Conservation (phyloP, 2,329 filamentous ascomycete species). For the Hypoxylon sp. region DNA sequence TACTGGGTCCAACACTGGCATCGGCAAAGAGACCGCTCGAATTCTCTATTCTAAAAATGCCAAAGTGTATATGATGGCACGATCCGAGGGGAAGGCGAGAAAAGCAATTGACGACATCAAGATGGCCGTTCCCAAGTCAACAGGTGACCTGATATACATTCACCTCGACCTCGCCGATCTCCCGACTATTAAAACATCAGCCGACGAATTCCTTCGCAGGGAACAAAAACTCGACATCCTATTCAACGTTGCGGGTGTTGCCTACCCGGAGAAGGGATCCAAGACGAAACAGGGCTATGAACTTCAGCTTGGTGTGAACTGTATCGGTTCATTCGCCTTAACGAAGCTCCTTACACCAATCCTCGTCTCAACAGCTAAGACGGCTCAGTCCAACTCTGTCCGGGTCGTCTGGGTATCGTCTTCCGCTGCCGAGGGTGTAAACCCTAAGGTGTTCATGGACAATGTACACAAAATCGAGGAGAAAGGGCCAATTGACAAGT, state of each 20-base stretch:
- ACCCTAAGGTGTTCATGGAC: constrained; percentile 37
- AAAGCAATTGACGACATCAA: constrained; percentile 59
- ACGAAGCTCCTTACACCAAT: constrained; percentile 32
- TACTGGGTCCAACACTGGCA: constrained; percentile 53
- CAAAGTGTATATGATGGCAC: constrained; percentile 62
- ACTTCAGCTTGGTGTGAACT: constrained; percentile 38
- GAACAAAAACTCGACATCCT: constrained; percentile 59
- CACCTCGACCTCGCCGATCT: constrained; percentile 58
- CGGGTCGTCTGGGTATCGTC: constrained; percentile 54
- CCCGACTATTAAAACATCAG: constrained; percentile 56
- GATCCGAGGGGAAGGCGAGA: constrained; percentile 58
- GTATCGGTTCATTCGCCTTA: constrained; percentile 36
- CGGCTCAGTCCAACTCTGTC: constrained; percentile 50
- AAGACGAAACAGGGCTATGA: constrained; percentile 43
- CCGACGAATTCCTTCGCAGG: constrained; percentile 54
- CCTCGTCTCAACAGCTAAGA: constrained; percentile 50
- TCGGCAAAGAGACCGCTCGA: constrained; percentile 58
- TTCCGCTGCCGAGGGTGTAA: constrained; percentile 48
- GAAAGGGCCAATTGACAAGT: constrained; percentile 13
- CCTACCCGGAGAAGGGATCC: constrained; percentile 50
- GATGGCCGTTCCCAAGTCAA: constrained; percentile 45
- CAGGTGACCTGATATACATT: constrained; percentile 56
- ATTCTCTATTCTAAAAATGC: constrained; percentile 61
- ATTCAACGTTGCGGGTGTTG: constrained; percentile 58
- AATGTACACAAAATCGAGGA: constrained; percentile 40